Conservation (phyloP, 192 early-diverging fungal species). For the Backusella liffmaniae region DNA sequence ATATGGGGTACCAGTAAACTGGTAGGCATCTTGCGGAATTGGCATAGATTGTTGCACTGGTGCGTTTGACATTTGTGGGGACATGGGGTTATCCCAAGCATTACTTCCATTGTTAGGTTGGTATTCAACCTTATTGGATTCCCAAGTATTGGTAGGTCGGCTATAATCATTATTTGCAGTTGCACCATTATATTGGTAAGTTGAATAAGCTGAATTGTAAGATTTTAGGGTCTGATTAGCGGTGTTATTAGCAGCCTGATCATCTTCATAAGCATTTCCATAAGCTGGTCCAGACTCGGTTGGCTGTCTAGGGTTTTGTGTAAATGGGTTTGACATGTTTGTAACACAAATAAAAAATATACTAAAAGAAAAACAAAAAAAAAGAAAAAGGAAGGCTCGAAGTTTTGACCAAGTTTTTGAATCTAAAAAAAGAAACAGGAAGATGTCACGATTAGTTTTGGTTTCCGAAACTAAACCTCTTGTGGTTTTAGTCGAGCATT, state of each 20-base stretch:
- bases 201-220: neutral
- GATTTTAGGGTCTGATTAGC: neutral
- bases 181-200: conserved; percentile 2
- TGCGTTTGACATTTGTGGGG: neutral
- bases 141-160: neutral
- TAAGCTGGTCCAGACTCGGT: conserved; percentile 11
- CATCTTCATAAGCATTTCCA: conserved; percentile 24
- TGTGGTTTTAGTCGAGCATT: neutral
- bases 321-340: conserved; percentile 18
- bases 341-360: neutral
- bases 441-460: neutral
- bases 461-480: neutral
- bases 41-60: neutral
- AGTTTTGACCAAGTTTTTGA: neutral
- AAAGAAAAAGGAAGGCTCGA: neutral
- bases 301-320: conserved; percentile 5
- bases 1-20: conserved; percentile 32
- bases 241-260: neutral
- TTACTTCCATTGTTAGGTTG: neutral
- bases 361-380: neutral
- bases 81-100: neutral
- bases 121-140: conserved; percentile 14
- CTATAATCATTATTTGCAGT: conserved; percentile 12
- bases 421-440: neutral
- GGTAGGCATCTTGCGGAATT: conserved; percentile 22